Percentiles rank a stretch among this genome's conserved stretches.
Conservation (phyloP, 2,329 filamentous ascomycete species). For the Cladorrhinum sp. region DNA sequence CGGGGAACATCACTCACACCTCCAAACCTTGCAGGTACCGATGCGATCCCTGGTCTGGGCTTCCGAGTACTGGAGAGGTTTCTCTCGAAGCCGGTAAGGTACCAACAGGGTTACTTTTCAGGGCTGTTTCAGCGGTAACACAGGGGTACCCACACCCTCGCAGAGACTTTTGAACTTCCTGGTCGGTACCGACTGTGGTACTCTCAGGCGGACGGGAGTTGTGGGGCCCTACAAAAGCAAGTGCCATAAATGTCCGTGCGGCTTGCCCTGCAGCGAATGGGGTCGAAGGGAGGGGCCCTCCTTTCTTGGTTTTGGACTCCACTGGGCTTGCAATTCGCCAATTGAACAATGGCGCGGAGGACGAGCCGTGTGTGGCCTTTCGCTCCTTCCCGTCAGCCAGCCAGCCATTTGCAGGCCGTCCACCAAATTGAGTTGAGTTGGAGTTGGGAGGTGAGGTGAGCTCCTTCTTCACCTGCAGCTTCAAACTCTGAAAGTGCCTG, state of each 20-base stretch:
- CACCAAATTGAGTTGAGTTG: not conserved
- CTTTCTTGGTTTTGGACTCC: not conserved
- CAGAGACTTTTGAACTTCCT: conserved; percentile 13
- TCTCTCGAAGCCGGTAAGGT: conserved; percentile 17
- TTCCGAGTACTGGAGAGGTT: conserved; percentile 11
- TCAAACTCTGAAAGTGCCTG: not conserved
- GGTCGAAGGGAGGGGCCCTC: conserved; percentile 4
- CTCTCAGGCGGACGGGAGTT: not conserved
- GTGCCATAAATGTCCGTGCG: conserved; percentile 25
- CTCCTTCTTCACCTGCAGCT: too few relatives aligned
- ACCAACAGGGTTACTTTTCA: not conserved
- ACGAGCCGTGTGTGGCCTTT: conserved; percentile 16
- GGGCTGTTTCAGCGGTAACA: conserved; percentile 2
- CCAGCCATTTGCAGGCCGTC: not conserved
- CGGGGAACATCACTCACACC: conserved; percentile 14
- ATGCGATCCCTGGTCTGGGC: conserved; percentile 9
- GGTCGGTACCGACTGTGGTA: conserved; percentile 23
- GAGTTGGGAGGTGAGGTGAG: too few relatives aligned
- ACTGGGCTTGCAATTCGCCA: conserved; percentile 10
- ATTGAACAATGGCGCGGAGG: conserved; percentile 16
- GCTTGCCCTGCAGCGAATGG: conserved; percentile 19
- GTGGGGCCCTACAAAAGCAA: conserved; percentile 17
- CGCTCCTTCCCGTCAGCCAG: conserved; percentile 14
- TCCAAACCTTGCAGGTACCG: conserved; percentile 20
- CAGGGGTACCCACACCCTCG: conserved; percentile 6